These are phyloP conservation scores for Elsinoe australis DNA, from an alignment of 2,329 filamentous ascomycete genomes.

Conservation along the genomic window DNA sequence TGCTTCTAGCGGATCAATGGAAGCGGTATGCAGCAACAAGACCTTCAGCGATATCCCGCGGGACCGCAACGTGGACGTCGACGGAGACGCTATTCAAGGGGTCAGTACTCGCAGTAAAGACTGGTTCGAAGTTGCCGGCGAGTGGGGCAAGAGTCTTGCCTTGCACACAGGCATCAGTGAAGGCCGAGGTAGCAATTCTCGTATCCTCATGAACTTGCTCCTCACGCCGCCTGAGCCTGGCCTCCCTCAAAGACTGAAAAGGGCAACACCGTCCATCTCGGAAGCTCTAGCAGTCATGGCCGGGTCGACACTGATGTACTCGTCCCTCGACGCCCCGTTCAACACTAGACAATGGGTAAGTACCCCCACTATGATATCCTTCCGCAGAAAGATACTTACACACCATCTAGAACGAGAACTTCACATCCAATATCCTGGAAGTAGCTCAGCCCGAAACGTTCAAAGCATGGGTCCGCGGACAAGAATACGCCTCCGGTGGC, in stretches of 20 bases:
- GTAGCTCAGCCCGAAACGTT: slow-evolving; percentile 51
- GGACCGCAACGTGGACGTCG: slow-evolving; percentile 47
- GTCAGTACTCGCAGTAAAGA: slow-evolving; percentile 34
- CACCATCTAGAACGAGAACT: slow-evolving; percentile 13
- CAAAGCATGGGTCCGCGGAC: slow-evolving; percentile 54
- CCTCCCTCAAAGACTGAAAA: too few species aligned
- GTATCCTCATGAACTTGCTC: slow-evolving; percentile 40
- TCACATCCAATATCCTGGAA: slow-evolving; percentile 30
- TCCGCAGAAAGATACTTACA: not conserved
- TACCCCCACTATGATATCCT: not conserved
- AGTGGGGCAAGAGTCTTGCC: slow-evolving; percentile 38
- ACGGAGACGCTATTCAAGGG: slow-evolving; percentile 48
- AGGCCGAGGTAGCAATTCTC: slow-evolving; percentile 37
- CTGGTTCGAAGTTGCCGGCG: slow-evolving; percentile 38
- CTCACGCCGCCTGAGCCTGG: slow-evolving; percentile 39
- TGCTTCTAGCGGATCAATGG: slow-evolving; percentile 50
- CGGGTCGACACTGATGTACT: slow-evolving; percentile 57
- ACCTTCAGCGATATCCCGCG: too few species aligned
- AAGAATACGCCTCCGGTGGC: slow-evolving; percentile 64
- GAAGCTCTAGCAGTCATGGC: slow-evolving; percentile 66
- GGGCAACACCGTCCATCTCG: too few species aligned
- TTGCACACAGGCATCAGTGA: slow-evolving; percentile 39
- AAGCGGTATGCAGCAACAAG: slow-evolving; percentile 55
- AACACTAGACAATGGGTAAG: slow-evolving; percentile 37
- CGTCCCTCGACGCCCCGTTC: slow-evolving; percentile 54